Conservation (phyloP, 225 moss, liverwort and hornwort species). For the Bryum argenteum region DNA sequence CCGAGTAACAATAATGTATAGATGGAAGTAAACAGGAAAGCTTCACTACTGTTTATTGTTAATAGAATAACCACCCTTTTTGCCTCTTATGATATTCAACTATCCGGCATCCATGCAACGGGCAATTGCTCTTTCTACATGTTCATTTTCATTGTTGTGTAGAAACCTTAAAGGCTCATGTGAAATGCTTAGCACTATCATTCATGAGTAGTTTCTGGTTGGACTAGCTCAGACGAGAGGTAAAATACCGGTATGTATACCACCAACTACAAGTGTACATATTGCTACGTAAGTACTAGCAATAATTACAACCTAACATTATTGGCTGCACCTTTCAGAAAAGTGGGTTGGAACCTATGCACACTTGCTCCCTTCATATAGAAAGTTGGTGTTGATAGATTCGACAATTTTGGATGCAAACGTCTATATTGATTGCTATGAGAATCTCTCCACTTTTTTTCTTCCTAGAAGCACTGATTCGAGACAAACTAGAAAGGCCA, state of each 20-base stretch:
- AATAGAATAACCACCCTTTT: constrained; percentile 10
- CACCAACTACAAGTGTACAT: constrained; percentile 6
- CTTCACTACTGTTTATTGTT: constrained; percentile 13
- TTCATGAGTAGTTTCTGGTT: background rate
- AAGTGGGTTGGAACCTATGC: background rate
- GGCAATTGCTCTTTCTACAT: constrained; percentile 19
- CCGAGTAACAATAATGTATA: constrained; percentile 19
- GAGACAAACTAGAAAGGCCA: background rate
- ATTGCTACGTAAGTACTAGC: background rate
- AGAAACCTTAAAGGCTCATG: background rate
- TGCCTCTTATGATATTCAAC: constrained; percentile 1
- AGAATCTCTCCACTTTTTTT: background rate
- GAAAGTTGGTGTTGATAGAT: constrained; percentile 13
- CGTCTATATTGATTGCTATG: constrained; percentile 7
- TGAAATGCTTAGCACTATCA: background rate
- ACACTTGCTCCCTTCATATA: background rate
- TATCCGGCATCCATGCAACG: background rate
- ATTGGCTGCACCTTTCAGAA: constrained; percentile 18
- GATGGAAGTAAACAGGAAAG: constrained; percentile 15
- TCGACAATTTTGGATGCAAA: constrained; percentile 8
- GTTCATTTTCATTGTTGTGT: constrained; percentile 3
- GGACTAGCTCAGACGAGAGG: background rate
- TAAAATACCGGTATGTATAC: constrained; percentile 11
- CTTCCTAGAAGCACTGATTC: background rate
- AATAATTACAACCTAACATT: constrained; percentile 12